Evolutionary conservation across 495 filamentous ascomycete genomes (phyloP).

Genomic region (Trichoderma erinaceum): DNA sequence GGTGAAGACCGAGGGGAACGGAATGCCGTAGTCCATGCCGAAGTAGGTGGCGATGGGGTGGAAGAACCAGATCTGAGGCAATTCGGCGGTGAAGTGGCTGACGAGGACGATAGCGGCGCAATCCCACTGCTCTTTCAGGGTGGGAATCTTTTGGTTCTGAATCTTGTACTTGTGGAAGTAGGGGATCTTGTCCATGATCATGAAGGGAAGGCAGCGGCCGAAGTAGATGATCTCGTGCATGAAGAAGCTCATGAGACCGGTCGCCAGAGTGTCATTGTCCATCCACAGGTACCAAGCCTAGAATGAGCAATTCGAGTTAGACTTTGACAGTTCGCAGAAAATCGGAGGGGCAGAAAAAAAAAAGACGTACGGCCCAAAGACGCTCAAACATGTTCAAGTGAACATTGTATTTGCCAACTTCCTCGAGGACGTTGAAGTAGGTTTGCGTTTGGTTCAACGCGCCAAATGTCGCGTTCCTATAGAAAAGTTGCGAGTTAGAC

Average conservation of each 20-base stretch:
- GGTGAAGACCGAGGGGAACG: slow-evolving; percentile 76
- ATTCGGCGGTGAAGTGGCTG: slow-evolving; percentile 91
- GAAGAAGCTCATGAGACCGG: slow-evolving; percentile 91
- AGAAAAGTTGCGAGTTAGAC: slow-evolving; percentile 15
- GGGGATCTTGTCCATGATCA: slow-evolving; percentile 82
- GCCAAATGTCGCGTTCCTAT: slow-evolving; percentile 49
- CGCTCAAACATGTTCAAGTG: slow-evolving; percentile 78
- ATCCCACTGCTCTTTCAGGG: slow-evolving; percentile 83
- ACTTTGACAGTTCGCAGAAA: not conserved
- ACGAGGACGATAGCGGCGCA: slow-evolving; percentile 88
- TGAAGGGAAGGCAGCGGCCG: slow-evolving; percentile 85
- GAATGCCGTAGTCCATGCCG: slow-evolving; percentile 80
- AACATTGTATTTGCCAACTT: slow-evolving; percentile 80
- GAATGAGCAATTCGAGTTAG: slow-evolving; percentile 7
- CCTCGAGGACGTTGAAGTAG: slow-evolving; percentile 79
- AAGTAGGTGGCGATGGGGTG: slow-evolving; percentile 95
- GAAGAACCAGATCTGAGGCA: slow-evolving; percentile 98
- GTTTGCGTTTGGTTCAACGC: slow-evolving; percentile 47
- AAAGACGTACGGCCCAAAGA: slow-evolving; percentile 72
- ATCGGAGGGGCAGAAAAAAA: not conserved
- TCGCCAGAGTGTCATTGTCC: slow-evolving; percentile 93
- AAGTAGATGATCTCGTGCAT: slow-evolving; percentile 97
- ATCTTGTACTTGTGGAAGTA: slow-evolving; percentile 91
- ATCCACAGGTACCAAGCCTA: slow-evolving; percentile 89
- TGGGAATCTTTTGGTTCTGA: slow-evolving; percentile 85